A percentile compares a stretch with the other conserved stretches of the same genome.
Conservation (phyloP, 768 basidiomycete genomes). For the Tylopilus sp. region DNA sequence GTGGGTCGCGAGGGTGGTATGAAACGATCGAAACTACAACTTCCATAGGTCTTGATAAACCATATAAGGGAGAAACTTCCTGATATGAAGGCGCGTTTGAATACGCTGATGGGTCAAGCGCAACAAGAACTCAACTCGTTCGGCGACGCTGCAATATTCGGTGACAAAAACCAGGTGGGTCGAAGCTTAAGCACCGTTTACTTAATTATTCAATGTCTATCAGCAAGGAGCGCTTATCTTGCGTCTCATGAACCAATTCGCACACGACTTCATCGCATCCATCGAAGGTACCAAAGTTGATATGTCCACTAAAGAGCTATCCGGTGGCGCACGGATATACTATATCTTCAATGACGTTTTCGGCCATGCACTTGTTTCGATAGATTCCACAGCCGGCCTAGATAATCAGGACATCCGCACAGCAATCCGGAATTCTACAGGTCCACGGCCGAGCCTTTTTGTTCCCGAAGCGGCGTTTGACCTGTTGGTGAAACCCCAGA, state of each 20-base stretch:
- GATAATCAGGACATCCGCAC: conserved; percentile 96
- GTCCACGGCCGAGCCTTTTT: conserved; percentile 92
- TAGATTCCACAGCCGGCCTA: conserved; percentile 88
- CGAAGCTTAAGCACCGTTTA: background rate
- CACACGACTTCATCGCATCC: conserved; percentile 92
- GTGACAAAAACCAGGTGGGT: conserved; percentile 79
- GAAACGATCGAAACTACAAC: background rate
- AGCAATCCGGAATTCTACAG: conserved; percentile 97
- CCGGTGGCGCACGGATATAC: conserved; percentile 96
- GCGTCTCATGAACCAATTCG: conserved; percentile 97
- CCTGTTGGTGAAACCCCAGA: conserved; percentile 95
- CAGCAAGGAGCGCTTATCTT: conserved; percentile 87
- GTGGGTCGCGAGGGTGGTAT: conserved; percentile 40
- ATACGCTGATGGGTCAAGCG: conserved; percentile 98
- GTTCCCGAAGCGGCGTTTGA: conserved; percentile 98
- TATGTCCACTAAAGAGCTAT: conserved; percentile 97
- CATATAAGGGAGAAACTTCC: conserved; percentile 98
- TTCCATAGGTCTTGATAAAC: conserved; percentile 82
- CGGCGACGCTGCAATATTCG: conserved; percentile 88
- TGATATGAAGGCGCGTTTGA: conserved; percentile 98
- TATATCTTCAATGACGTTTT: conserved; percentile 99
- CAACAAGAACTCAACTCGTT: conserved; percentile 98
- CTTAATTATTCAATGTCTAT: conserved; percentile 13
- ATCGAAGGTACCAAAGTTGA: conserved; percentile 97
- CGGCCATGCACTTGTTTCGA: conserved; percentile 83